These are phyloP conservation scores for Gautieria morchelliformis DNA, from an alignment of 768 basidiomycete species.

Conservation along the genomic window DNA sequence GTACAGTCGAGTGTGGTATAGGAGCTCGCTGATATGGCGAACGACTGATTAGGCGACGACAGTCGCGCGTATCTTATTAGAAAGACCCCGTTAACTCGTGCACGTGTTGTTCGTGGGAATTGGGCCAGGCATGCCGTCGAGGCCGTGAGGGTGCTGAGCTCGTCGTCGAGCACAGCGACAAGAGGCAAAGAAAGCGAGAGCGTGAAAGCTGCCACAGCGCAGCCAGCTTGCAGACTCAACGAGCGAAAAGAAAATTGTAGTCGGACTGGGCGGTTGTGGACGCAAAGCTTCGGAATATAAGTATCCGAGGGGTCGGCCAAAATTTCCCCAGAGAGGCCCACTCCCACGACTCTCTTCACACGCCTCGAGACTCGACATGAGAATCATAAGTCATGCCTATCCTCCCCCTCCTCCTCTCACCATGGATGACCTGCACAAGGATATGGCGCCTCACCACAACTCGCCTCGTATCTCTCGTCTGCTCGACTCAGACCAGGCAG, in stretches of 20 bases:
- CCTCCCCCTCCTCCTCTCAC: conserved; percentile 6
- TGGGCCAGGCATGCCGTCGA: not conserved
- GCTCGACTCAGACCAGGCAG: not conserved
- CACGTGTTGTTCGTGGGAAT: conserved; percentile 7
- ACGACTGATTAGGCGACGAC: not conserved
- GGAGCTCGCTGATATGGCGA: not conserved
- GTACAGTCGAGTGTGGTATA: not conserved
- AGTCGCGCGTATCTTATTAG: not conserved
- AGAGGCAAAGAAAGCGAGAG: too few species aligned
- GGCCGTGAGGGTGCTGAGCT: too few species aligned
- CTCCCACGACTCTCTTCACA: conserved; percentile 8
- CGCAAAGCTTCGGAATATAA: not conserved
- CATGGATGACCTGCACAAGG: not conserved
- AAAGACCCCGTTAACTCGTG: not conserved
- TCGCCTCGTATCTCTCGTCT: not conserved
- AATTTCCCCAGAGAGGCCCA: not conserved
- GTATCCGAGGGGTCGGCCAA: not conserved
- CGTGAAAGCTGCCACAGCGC: too few species aligned
- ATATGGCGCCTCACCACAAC: not conserved
- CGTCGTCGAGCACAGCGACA: too few species aligned
- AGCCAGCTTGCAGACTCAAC: too few species aligned
- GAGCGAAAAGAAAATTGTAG: too few species aligned
- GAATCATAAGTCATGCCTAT: conserved; percentile 11
- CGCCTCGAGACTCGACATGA: conserved; percentile 1
- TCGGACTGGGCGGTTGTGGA: not conserved